A percentile compares a stretch with the other conserved stretches of the same genome.
These are phyloP conservation scores for Heliamphora pulchella DNA, from an alignment of 179 eudicot species.

Conservation along the genomic window DNA sequence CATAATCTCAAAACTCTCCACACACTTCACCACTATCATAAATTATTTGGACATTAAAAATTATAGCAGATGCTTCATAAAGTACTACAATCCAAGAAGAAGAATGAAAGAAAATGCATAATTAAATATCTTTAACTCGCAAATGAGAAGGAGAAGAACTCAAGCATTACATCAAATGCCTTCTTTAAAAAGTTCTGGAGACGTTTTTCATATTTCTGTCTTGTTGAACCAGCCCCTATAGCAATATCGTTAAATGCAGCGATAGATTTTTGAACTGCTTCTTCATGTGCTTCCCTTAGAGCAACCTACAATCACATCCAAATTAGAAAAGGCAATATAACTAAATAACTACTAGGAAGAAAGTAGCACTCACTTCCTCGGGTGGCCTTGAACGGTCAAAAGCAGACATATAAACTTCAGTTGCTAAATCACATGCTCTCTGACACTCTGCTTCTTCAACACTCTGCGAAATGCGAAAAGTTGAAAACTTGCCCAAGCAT, in stretches of 20 bases:
- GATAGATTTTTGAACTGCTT: constrained; percentile 60
- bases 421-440: constrained; percentile 77
- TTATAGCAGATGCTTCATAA: background rate
- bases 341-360: constrained; percentile 1
- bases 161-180: constrained; percentile 74
- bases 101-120: background rate
- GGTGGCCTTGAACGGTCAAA: constrained; percentile 87
- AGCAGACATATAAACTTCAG: constrained; percentile 74
- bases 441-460: constrained; percentile 98
- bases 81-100: background rate
- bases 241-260: constrained; percentile 67
- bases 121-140: background rate
- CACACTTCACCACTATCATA: background rate
- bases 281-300: constrained; percentile 87
- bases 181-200: constrained; percentile 63
- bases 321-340: constrained; percentile 15
- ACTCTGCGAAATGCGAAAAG: constrained; percentile 43
- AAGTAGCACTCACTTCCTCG: constrained; percentile 66
- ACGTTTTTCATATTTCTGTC: constrained; percentile 81
- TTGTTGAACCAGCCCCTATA: constrained; percentile 69
- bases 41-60: background rate
- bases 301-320: constrained; percentile 43
- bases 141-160: background rate
- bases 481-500: constrained; percentile 8
- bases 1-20: background rate